A percentile compares a stretch with the other conserved stretches of the same genome.
phyloP scores from a whole-genome alignment of 2,329 filamentous ascomycete genomes.

The Fusarium sp. region DNA sequence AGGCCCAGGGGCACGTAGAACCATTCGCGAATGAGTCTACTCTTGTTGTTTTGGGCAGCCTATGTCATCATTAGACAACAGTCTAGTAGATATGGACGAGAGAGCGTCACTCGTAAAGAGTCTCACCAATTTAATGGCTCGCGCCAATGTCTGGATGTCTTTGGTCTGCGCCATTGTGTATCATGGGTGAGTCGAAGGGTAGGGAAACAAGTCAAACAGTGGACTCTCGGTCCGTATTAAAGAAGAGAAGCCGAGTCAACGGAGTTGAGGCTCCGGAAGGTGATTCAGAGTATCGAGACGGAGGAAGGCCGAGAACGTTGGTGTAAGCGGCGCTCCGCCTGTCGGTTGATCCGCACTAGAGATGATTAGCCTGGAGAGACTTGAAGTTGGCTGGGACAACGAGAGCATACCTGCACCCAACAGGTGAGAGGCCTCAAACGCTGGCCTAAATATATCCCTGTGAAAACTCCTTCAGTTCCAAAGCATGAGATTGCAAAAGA shows the following conservation, averaged over 20 bases:
- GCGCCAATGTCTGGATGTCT: conserved; percentile 27
- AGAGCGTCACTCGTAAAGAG: background rate
- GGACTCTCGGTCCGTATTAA: conserved; percentile 11
- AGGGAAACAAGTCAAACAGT: conserved; percentile 7
- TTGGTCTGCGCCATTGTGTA: conserved; percentile 32
- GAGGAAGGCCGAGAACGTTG: conserved; percentile 8
- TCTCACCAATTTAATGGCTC: conserved; percentile 38
- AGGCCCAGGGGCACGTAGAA: conserved; percentile 59
- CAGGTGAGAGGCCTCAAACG: background rate
- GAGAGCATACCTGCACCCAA: background rate
- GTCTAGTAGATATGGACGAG: background rate
- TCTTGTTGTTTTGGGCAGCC: conserved; percentile 30
- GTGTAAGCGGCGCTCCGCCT: conserved; percentile 16
- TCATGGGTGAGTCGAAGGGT: background rate
- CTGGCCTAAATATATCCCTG: background rate
- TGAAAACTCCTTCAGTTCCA: background rate
- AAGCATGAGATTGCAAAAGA: background rate
- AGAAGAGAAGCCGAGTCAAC: conserved; percentile 5
- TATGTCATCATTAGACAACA: conserved; percentile 21
- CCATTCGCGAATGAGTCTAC: conserved; percentile 51
- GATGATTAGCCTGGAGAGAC: background rate
- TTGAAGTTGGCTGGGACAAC: background rate
- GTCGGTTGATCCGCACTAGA: conserved; percentile 7
- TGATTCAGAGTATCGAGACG: conserved; percentile 9
- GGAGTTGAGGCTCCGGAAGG: conserved; percentile 26